Percentiles rank a stretch among this genome's conserved stretches.
These are phyloP conservation scores for Colletotrichum eremochloae DNA, from an alignment of 2,329 filamentous ascomycete species.

Conservation along the genomic window DNA sequence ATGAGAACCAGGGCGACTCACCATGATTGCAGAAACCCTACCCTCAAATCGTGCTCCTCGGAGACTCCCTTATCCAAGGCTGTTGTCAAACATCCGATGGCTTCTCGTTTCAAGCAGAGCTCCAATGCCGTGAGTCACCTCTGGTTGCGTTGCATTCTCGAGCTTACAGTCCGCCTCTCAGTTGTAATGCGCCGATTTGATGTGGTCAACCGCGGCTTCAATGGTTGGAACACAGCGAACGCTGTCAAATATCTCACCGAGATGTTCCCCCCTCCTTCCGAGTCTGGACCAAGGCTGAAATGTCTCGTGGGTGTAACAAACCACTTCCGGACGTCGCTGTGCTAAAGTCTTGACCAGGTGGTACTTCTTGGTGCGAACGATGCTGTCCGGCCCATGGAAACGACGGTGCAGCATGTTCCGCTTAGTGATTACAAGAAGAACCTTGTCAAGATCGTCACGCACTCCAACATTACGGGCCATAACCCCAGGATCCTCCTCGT, in stretches of 20 bases:
- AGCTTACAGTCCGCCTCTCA: slow-evolving; percentile 51
- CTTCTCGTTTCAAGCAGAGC: slow-evolving; percentile 79
- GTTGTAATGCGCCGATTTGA: slow-evolving; percentile 84
- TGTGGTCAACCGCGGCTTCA: slow-evolving; percentile 89
- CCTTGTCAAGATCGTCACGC: slow-evolving; percentile 77
- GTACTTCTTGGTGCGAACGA: slow-evolving; percentile 94
- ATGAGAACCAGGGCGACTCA: neutral
- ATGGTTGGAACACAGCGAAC: slow-evolving; percentile 86
- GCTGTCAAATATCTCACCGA: slow-evolving; percentile 76
- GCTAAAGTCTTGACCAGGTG: slow-evolving; percentile 49
- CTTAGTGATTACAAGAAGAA: slow-evolving; percentile 82
- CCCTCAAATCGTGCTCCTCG: slow-evolving; percentile 85
- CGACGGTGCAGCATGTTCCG: slow-evolving; percentile 80
- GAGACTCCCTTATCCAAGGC: slow-evolving; percentile 88
- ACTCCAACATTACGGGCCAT: slow-evolving; percentile 78
- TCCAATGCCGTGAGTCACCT: slow-evolving; percentile 73
- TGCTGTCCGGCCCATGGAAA: slow-evolving; percentile 74
- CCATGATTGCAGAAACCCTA: slow-evolving; percentile 54
- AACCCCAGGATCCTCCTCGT: slow-evolving; percentile 81
- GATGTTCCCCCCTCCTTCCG: slow-evolving; percentile 76
- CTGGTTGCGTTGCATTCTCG: slow-evolving; percentile 65
- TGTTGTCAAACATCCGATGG: slow-evolving; percentile 71
- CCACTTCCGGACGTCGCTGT: neutral
- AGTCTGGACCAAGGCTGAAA: slow-evolving; percentile 70
- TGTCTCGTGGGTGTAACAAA: slow-evolving; percentile 68